Evolutionary conservation across 192 early-diverging fungal genomes (phyloP), one percentile per base, ranked within the genome.

Genomic region (Backusella tuberculispora): DNA sequence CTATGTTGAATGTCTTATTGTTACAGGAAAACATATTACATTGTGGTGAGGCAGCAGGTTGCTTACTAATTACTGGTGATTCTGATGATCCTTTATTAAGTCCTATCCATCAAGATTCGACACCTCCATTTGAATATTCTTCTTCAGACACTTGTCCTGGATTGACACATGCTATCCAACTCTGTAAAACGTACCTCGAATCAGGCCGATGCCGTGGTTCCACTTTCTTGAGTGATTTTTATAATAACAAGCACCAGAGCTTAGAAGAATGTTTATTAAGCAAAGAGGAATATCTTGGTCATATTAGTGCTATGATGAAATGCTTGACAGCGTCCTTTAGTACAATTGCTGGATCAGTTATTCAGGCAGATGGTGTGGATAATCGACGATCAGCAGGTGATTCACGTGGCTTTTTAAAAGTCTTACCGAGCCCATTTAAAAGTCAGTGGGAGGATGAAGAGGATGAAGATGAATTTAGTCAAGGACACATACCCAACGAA

Each of bases 231-330:
- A 75, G 53, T 1, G 85, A 86, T 46, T 84, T 84, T 40, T 83
- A 77, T 14, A 80, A 72, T 17, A 74, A 83, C 29, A 29, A 47
- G 14, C 45, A 77, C 5, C 60, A 76, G 14, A 73, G 65, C 37
- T 75, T 82, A 0, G 81, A 83, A 40, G 73, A 76, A 24, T 78
- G 76, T 19, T 50, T 88, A 44, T 29, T 85, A 3, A 82, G 78
- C 14, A 80, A 80, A 64, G 81, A 84, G 29, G 68, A 68, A 4
- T 89, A 88, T 34, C 77, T 87, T 67, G 74, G 78, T 17, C 86
- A 89, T 78, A 65, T 89, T 34, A 77, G 80, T 1, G 83, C 85
- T 4, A 66, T 86, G 53, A 80, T 86, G 63, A 83, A 83, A 17
- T 73, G 43, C 21, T 48, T 74, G 19, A 46, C 53, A 10, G 40